phyloP scores from a whole-genome alignment of 768 basidiomycete species.

The Albatrellus ellisii region DNA sequence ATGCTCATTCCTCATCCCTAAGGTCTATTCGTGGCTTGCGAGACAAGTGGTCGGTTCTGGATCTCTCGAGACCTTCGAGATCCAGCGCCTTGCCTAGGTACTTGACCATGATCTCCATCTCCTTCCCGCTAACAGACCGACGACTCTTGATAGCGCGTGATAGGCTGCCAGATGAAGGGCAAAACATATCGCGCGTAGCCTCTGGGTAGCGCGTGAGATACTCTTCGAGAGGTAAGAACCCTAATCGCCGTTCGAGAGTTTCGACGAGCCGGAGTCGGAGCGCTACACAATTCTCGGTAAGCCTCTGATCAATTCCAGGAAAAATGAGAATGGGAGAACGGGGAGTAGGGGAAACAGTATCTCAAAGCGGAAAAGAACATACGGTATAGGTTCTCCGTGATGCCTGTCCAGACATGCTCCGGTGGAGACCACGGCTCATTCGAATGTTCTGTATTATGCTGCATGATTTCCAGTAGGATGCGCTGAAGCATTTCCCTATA shows the following conservation, averaged over 20 bases:
- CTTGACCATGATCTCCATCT: not conserved
- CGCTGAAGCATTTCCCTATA: not conserved
- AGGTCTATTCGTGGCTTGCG: not conserved
- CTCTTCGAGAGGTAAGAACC: not conserved
- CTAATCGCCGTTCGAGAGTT: not conserved
- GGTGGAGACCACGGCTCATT: not conserved
- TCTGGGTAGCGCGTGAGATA: conserved; percentile 1
- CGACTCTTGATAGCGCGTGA: not conserved
- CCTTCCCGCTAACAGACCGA: not conserved
- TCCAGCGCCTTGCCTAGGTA: not conserved
- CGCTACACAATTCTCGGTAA: too few species aligned
- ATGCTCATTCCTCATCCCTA: not conserved
- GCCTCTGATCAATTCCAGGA: too few species aligned
- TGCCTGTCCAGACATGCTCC: not conserved
- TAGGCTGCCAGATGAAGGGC: not conserved
- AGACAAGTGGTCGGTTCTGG: not conserved
- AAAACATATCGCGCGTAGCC: not conserved
- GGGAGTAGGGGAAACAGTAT: too few species aligned
- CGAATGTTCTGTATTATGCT: not conserved
- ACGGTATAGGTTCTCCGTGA: not conserved
- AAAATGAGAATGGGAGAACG: too few species aligned
- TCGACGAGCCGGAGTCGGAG: not conserved
- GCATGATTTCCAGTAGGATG: not conserved
- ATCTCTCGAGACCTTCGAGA: not conserved
- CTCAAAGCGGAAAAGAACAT: too few species aligned